phyloP scores from a whole-genome alignment of 2,329 filamentous ascomycete genomes.

The Claviceps sp. region DNA sequence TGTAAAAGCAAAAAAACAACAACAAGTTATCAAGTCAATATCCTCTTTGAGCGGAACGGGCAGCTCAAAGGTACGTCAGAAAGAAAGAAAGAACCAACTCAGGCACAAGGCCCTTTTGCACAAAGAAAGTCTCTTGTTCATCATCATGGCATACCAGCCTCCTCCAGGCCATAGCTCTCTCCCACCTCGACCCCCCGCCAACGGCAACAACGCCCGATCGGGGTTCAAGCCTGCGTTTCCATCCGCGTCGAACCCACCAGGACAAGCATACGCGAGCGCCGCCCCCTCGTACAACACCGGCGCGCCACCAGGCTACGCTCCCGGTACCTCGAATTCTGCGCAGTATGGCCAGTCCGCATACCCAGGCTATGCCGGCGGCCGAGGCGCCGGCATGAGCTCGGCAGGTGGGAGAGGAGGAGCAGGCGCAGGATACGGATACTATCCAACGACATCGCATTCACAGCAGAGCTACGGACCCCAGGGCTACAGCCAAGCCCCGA shows the following conservation, averaged over 20 bases:
- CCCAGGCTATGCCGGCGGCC: constrained; percentile 20
- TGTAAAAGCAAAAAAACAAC: background rate
- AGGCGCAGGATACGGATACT: constrained; percentile 2
- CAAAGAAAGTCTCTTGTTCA: constrained; percentile 36
- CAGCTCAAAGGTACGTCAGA: constrained; percentile 38
- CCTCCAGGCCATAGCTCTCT: constrained; percentile 60
- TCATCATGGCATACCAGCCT: constrained; percentile 80
- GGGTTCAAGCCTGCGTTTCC: constrained; percentile 39
- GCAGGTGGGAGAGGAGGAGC: background rate
- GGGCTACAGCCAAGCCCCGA: constrained; percentile 23
- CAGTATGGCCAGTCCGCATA: constrained; percentile 8
- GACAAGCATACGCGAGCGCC: constrained; percentile 25
- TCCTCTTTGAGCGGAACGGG: constrained; percentile 22
- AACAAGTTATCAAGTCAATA: background rate
- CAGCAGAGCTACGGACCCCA: constrained; percentile 17
- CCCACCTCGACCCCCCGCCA: constrained; percentile 62
- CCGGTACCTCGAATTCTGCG: background rate
- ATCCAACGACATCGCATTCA: constrained; percentile 13
- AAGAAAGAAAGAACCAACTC: background rate
- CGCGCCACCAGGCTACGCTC: constrained; percentile 13
- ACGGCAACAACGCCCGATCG: constrained; percentile 21
- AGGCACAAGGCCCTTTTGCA: background rate
- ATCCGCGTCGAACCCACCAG: constrained; percentile 19
- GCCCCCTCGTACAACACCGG: constrained; percentile 14
- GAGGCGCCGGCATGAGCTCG: constrained; percentile 15